Evolutionary conservation across 305 asterid genomes (phyloP).

Genomic region (Fraxinus floribunda): DNA sequence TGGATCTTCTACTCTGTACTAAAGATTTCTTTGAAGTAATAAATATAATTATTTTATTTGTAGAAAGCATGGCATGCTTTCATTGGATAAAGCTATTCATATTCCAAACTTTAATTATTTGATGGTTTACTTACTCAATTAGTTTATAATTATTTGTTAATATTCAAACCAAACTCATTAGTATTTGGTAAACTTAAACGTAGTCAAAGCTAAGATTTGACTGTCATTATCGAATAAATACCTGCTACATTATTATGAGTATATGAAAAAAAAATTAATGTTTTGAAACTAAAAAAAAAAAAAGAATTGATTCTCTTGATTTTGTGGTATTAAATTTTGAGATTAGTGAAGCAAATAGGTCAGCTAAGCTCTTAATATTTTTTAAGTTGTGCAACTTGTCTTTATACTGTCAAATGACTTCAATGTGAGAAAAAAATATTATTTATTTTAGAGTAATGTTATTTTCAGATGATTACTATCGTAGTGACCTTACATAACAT

Average conservation of each 20-base stretch:
- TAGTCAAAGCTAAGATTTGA: slow-evolving; percentile 55
- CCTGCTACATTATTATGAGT: slow-evolving; percentile 25
- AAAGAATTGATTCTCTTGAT: not conserved
- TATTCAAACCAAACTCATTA: not conserved
- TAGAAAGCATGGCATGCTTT: slow-evolving; percentile 21
- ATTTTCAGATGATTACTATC: too few species aligned
- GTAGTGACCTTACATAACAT: too few species aligned
- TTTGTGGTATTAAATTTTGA: slow-evolving; percentile 17
- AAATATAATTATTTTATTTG: slow-evolving; percentile 41
- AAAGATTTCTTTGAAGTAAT: slow-evolving; percentile 61
- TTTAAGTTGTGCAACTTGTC: not conserved
- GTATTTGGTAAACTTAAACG: slow-evolving; percentile 39
- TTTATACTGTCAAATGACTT: not conserved
- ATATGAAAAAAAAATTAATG: too few species aligned
- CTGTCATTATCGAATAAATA: slow-evolving; percentile 56
- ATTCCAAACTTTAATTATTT: slow-evolving; percentile 41
- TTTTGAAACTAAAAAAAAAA: not conserved
- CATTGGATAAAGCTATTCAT: slow-evolving; percentile 7
- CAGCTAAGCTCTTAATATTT: slow-evolving; percentile 24
- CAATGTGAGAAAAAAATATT: not conserved
- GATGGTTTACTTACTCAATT: slow-evolving; percentile 48
- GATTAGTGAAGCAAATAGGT: slow-evolving; percentile 33
- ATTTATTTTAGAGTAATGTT: not conserved
- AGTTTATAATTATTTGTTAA: slow-evolving; percentile 9
- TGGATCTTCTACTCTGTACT: slow-evolving; percentile 58